Evolutionary conservation across 441 rosid genomes (phyloP).

Genomic region (Theobroma grandiflorum): DNA sequence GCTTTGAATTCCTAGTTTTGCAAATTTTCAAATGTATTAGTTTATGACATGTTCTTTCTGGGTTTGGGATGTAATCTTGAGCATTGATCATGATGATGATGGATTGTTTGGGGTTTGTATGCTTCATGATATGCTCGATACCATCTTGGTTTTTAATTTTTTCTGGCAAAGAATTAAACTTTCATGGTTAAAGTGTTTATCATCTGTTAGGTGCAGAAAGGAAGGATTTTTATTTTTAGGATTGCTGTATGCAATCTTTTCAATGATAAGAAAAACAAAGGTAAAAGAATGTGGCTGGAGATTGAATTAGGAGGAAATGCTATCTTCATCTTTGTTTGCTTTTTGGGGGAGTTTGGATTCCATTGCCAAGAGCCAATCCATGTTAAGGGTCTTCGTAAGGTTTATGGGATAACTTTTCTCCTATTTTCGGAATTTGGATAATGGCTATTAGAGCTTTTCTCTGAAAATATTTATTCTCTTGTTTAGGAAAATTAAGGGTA

Average conservation of each 20-base stretch:
- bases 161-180: background rate
- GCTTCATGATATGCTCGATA: constrained; percentile 9
- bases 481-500: background rate
- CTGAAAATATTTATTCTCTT: background rate
- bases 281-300: background rate
- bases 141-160: background rate
- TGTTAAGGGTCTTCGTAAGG: constrained; percentile 20
- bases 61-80: constrained; percentile 4
- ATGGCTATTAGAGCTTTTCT: background rate
- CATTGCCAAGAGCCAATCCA: background rate
- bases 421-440: background rate
- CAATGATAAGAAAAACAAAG: background rate
- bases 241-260: background rate
- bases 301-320: constrained; percentile 12
- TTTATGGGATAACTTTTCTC: background rate
- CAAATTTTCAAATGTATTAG: background rate
- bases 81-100: background rate
- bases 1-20: constrained; percentile 20
- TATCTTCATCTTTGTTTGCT: constrained; percentile 6
- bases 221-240: background rate
- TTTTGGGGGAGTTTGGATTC: constrained; percentile 12
- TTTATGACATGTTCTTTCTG: constrained; percentile 17
- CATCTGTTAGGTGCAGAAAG: background rate
- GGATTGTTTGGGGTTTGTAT: background rate
- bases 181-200: background rate